These are phyloP conservation scores for Orobanche coerulescens DNA, from an alignment of 257 asterid genomes.

Conservation along the genomic window DNA sequence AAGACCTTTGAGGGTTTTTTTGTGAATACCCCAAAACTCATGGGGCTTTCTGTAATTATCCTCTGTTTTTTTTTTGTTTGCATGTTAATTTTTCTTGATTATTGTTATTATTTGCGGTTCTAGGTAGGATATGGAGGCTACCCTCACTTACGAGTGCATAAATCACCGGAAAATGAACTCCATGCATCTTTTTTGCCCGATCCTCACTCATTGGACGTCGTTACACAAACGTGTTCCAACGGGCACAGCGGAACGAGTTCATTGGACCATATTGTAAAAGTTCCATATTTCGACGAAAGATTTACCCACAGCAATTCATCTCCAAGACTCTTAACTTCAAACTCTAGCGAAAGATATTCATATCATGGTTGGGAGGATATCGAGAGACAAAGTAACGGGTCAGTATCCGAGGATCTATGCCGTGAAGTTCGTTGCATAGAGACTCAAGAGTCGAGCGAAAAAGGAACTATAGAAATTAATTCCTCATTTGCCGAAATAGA, in stretches of 20 bases:
- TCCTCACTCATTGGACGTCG: constrained; percentile 37
- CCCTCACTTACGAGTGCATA: constrained; percentile 55
- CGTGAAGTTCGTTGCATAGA: constrained; percentile 82
- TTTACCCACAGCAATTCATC: constrained; percentile 29
- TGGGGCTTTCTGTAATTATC: too few relatives aligned
- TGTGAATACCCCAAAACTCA: too few relatives aligned
- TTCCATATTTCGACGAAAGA: constrained; percentile 45
- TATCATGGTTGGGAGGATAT: constrained; percentile 71
- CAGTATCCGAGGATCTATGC: constrained; percentile 70
- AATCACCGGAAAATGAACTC: constrained; percentile 36
- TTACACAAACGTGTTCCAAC: constrained; percentile 44
- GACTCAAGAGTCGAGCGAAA: constrained; percentile 34
- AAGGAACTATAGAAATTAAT: constrained; percentile 24
- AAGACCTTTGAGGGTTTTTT: too few relatives aligned
- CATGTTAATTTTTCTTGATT: background rate
- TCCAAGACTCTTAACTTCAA: constrained; percentile 38
- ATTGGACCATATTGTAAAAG: constrained; percentile 40
- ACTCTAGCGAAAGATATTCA: constrained; percentile 53
- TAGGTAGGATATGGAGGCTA: constrained; percentile 63
- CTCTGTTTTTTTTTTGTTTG: background rate
- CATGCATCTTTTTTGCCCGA: constrained; percentile 38
- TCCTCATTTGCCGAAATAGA: constrained; percentile 19
- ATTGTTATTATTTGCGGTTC: background rate
- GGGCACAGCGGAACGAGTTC: constrained; percentile 65
- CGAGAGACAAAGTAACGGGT: constrained; percentile 55